Evolutionary conservation across 768 basidiomycete species (phyloP).

Genomic region (Lentinula lateritia): DNA sequence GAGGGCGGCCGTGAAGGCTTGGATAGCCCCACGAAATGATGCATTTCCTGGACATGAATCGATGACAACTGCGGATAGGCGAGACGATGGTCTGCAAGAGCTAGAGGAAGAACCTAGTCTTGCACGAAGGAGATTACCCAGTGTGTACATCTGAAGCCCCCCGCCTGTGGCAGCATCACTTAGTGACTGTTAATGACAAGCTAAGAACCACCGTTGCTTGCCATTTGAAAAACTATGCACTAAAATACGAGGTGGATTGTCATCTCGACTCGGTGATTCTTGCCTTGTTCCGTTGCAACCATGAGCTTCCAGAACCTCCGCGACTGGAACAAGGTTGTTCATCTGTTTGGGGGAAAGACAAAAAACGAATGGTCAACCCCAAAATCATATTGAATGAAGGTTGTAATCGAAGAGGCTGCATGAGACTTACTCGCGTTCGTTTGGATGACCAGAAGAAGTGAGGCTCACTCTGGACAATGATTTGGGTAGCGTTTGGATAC

Average conservation of each 20-base stretch:
- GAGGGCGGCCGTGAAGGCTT: constrained; percentile 26
- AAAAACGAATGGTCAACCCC: not conserved
- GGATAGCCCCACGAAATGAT: constrained; percentile 18
- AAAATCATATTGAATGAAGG: not conserved
- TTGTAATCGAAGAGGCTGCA: not conserved
- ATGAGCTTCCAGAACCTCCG: constrained; percentile 30
- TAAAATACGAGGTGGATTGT: constrained; percentile 25
- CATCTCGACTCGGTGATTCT: not conserved
- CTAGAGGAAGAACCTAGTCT: not conserved
- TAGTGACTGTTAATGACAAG: not conserved
- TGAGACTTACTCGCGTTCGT: constrained; percentile 23
- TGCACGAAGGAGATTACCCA: constrained; percentile 26
- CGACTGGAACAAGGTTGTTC: constrained; percentile 26
- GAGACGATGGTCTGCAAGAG: constrained; percentile 10
- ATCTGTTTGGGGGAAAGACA: constrained; percentile 13
- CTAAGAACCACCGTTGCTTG: constrained; percentile 10
- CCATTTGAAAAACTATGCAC: constrained; percentile 47
- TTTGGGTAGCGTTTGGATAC: constrained; percentile 37
- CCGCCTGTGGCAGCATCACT: constrained; percentile 27
- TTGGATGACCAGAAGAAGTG: constrained; percentile 30
- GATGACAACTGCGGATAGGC: constrained; percentile 28
- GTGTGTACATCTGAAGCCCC: constrained; percentile 26
- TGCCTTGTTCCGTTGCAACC: constrained; percentile 22
- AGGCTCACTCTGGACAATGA: constrained; percentile 32
- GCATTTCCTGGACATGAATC: constrained; percentile 41